Conservation (phyloP, 1,284 basidiomycete species). For the Fomes fomentarius region DNA sequence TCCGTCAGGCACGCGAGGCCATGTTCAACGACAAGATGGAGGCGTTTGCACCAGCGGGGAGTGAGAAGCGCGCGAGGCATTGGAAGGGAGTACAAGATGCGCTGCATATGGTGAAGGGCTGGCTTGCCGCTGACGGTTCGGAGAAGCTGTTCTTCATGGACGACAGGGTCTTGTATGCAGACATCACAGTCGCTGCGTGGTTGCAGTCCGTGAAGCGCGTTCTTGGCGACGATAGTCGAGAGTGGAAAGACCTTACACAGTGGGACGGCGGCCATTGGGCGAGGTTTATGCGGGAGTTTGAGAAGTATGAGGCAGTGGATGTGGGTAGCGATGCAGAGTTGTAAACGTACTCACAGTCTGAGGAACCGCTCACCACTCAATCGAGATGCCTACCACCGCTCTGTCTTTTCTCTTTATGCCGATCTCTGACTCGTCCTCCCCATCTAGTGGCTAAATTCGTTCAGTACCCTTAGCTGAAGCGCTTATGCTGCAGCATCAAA, state of each 20-base stretch:
- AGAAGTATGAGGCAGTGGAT: slow-evolving; percentile 29
- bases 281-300: slow-evolving; percentile 34
- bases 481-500: too few species aligned
- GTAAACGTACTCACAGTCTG: too few species aligned
- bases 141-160: slow-evolving; percentile 27
- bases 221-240: slow-evolving; percentile 37
- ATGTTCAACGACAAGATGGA: slow-evolving; percentile 38
- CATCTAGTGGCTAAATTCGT: too few species aligned
- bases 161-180: slow-evolving; percentile 37
- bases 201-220: slow-evolving; percentile 34
- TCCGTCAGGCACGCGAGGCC: slow-evolving; percentile 38
- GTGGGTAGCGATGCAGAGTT: not conserved
- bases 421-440: too few species aligned
- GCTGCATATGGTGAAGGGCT: slow-evolving; percentile 33
- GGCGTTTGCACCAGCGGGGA: slow-evolving; percentile 35
- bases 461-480: too few species aligned
- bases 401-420: too few species aligned
- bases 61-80: slow-evolving; percentile 25
- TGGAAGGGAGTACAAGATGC: slow-evolving; percentile 38
- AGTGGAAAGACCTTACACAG: slow-evolving; percentile 40
- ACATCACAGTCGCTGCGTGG: slow-evolving; percentile 35
- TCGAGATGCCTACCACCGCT: too few species aligned
- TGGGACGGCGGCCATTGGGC: slow-evolving; percentile 46
- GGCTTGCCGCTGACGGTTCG: slow-evolving; percentile 34
- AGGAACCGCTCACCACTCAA: too few species aligned